Conservation (phyloP, 768 basidiomycete genomes). For the Panaeolus cyanescens region DNA sequence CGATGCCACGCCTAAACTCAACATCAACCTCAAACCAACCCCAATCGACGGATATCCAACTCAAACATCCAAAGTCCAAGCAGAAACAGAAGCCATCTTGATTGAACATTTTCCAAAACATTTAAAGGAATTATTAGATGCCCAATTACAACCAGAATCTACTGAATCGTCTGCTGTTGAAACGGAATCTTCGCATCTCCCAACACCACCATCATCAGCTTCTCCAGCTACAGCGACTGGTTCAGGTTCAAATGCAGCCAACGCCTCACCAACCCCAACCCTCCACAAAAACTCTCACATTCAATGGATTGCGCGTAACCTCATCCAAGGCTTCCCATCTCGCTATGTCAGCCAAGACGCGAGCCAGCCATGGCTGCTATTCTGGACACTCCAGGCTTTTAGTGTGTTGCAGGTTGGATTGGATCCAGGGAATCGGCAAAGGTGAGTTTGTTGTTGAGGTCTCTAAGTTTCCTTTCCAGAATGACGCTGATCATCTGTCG, state of each 20-base stretch:
- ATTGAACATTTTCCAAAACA: constrained; percentile 48
- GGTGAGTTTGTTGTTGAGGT: constrained; percentile 42
- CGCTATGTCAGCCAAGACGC: constrained; percentile 88
- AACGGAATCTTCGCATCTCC: background rate
- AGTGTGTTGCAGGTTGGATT: constrained; percentile 75
- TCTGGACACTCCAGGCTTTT: constrained; percentile 89
- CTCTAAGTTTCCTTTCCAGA: background rate
- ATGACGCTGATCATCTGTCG: background rate
- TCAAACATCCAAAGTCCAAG: constrained; percentile 60
- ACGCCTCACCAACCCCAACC: constrained; percentile 20
- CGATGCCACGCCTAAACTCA: background rate
- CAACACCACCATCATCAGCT: background rate
- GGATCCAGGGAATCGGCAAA: constrained; percentile 76
- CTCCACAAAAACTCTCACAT: constrained; percentile 71
- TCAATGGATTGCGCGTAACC: constrained; percentile 70
- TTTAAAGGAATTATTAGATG: background rate
- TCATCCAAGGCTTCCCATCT: constrained; percentile 78
- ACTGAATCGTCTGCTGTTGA: background rate
- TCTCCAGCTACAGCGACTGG: background rate
- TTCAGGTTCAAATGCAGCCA: background rate
- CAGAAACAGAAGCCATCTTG: constrained; percentile 68
- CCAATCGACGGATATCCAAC: constrained; percentile 66
- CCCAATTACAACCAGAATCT: background rate
- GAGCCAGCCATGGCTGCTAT: constrained; percentile 93
- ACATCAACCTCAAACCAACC: constrained; percentile 25